Evolutionary conservation across 2,329 filamentous ascomycete species (phyloP), one percentile per base, ranked within the genome.

Genomic region (Pseudogymnoascus sp.): DNA sequence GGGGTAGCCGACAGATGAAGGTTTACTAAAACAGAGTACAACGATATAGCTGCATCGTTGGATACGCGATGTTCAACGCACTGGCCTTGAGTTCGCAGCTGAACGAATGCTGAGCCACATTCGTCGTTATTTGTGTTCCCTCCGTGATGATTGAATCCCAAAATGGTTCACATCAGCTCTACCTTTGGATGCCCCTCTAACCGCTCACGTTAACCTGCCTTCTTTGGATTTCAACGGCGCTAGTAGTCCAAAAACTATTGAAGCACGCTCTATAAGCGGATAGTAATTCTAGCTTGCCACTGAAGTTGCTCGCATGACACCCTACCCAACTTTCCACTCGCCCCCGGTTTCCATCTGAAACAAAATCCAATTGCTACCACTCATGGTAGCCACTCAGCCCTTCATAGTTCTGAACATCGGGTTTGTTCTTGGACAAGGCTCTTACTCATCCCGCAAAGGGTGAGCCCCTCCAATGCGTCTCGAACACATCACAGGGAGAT

Each of bases 251-350:
- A 55, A 1, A 19, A 33, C 11, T 55, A n/a, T 33, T 10, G 11
- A 33, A 21, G 12, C 29, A 55, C n/a, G 16, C 49, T 55, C 49
- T 33, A 19, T 55, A 33, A 33, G 49, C 26, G 16, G 49, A 33
- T 12, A 55, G 49, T 55, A 33, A 12, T 19, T 33, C 49, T 55
- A 33, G 26, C 29, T 11, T 19, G 49, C 49, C 8, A 55, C 29
- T n/a, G n/a, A 55, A 55, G 2, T 55, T 21, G 49, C 49, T 55
- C 49, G n/a, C 49, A 55, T 55, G 49, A 55, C 49, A 33, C 49
- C 23, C 26, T 31, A 31, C 26, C 26, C 45, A 52, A 31, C 14
- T 31, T 52, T 52, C n/a, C 8, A 52, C 45, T 14, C 26, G 26
- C 19, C 29, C 29, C 49, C 49, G 26, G n/a, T 52, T 31, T 55